Evolutionary conservation across 306 rosid genomes (phyloP), one percentile per base, ranked within the genome.

Genomic region (Arachis stenosperma): DNA sequence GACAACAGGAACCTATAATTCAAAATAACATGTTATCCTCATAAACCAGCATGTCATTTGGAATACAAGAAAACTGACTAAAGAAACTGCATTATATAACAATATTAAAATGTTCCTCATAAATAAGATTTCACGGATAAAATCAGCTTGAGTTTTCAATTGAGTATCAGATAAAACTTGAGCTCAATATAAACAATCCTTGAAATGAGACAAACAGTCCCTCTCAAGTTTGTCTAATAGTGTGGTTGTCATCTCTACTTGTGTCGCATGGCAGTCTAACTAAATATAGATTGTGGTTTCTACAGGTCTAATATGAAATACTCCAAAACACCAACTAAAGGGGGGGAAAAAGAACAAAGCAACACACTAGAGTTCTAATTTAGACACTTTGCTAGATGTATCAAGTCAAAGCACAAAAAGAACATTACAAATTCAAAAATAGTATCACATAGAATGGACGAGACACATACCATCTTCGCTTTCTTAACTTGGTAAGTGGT

Each of bases 401-500:
- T 22, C 27, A 22, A 22, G 27, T 22, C 27, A 22, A 22, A 22
- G 57, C 71, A 71, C 43, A 54, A 51, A 33, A 52, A n/a, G 8
- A 8, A 22, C 27, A 37, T 66, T 70, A 10, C 48, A 71, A 69
- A 71, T 44, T 65, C 27, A 55, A 15, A 61, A 57, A 74, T 43
- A 52, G 9, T 43, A 72, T 40, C 17, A 64, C 42, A 73, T 30
- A 61, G 41, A 44, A 76, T 53, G 64, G 67, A 64, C 59, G 14
- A 66, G 29, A 36, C 47, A 57, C 22, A 36, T 82, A 91, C 98
- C 93, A 68, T 77, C 81, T 91, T 93, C 44, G 83, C 85, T 70
- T 88, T 93, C 78, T 79, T 83, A 72, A 91, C 97, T 60, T 56
- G 81, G 74, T 84, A 91, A 56, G 75, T 67, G 78, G 83, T 88